Percentiles rank a stretch among this genome's conserved stretches.
Conservation (phyloP, 805 yeast species). For the Candida awuae region DNA sequence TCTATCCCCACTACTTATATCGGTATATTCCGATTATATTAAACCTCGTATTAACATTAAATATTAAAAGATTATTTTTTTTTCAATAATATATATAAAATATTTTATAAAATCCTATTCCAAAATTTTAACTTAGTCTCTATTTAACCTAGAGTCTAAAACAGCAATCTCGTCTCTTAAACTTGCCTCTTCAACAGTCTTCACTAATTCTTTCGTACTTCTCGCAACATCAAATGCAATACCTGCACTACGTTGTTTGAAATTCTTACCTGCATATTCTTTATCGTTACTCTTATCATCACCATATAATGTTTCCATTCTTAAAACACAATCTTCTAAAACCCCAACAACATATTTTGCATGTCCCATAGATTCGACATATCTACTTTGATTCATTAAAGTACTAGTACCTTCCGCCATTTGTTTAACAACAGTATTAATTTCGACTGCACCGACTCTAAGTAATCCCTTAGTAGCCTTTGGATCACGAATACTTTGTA, state of each 20-base stretch:
- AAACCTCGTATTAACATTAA: too few species aligned
- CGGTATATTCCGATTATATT: too few species aligned
- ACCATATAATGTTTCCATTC: constrained; percentile 68
- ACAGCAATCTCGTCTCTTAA: constrained; percentile 78
- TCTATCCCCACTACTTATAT: too few species aligned
- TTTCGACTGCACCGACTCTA: constrained; percentile 65
- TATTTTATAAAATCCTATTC: constrained; percentile 3
- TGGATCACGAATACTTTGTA: constrained; percentile 69
- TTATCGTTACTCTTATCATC: constrained; percentile 35
- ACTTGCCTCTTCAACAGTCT: constrained; percentile 92
- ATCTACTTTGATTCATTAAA: constrained; percentile 83
- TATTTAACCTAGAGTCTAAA: constrained; percentile 53
- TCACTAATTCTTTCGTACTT: constrained; percentile 90
- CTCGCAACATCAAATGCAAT: constrained; percentile 94
- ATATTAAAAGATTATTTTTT: too few species aligned
- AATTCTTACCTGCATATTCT: constrained; percentile 77
- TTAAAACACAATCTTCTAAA: constrained; percentile 72
- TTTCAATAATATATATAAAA: background rate
- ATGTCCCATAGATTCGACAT: constrained; percentile 77
- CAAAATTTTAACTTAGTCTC: background rate
- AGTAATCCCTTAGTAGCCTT: constrained; percentile 70
- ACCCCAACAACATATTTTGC: constrained; percentile 87
- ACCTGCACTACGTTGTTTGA: constrained; percentile 91
- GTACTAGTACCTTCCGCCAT: constrained; percentile 87
- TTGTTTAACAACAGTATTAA: constrained; percentile 67